These are phyloP conservation scores for Colletotrichum sp. DNA, from an alignment of 2,329 filamentous ascomycete genomes.

Conservation along the genomic window DNA sequence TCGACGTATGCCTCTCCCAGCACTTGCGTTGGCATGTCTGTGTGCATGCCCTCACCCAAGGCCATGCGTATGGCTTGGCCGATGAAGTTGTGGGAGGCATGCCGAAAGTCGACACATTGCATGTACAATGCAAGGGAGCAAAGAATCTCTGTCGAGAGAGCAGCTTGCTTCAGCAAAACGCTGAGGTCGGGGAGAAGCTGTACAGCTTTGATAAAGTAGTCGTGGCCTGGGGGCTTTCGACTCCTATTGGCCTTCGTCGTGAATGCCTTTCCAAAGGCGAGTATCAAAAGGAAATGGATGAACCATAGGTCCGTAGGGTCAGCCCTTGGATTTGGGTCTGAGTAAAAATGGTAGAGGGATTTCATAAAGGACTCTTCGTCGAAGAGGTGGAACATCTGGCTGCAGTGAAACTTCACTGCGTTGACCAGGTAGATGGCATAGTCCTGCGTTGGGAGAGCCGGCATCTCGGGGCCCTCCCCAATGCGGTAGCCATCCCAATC, in stretches of 20 bases:
- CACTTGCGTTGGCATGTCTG: slow-evolving; percentile 49
- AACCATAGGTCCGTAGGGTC: slow-evolving; percentile 46
- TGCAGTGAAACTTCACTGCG: slow-evolving; percentile 60
- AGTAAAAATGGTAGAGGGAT: slow-evolving; percentile 31
- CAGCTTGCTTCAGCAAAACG: slow-evolving; percentile 44
- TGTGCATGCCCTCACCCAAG: slow-evolving; percentile 56
- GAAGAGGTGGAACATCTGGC: slow-evolving; percentile 58
- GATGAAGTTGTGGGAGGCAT: slow-evolving; percentile 51
- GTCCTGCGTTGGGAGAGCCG: slow-evolving; percentile 42
- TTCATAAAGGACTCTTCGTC: slow-evolving; percentile 57
- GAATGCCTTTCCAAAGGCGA: slow-evolving; percentile 62
- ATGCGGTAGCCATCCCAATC: slow-evolving; percentile 48
- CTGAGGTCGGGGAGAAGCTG: slow-evolving; percentile 46
- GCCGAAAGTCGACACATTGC: slow-evolving; percentile 54
- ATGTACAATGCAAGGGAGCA: slow-evolving; percentile 58
- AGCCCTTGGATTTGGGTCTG: slow-evolving; percentile 22
- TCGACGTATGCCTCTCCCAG: slow-evolving; percentile 45
- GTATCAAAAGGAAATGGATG: slow-evolving; percentile 56
- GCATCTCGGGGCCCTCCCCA: slow-evolving; percentile 1
- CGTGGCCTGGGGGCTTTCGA: slow-evolving; percentile 48
- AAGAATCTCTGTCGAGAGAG: slow-evolving; percentile 52
- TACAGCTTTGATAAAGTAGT: slow-evolving; percentile 50
- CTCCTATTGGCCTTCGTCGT: slow-evolving; percentile 40
- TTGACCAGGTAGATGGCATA: slow-evolving; percentile 59
- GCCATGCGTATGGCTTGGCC: slow-evolving; percentile 57